Evolutionary conservation across 1,284 basidiomycete species (phyloP), one percentile per base, ranked within the genome.

Genomic region (Anthracocystis walkeri): DNA sequence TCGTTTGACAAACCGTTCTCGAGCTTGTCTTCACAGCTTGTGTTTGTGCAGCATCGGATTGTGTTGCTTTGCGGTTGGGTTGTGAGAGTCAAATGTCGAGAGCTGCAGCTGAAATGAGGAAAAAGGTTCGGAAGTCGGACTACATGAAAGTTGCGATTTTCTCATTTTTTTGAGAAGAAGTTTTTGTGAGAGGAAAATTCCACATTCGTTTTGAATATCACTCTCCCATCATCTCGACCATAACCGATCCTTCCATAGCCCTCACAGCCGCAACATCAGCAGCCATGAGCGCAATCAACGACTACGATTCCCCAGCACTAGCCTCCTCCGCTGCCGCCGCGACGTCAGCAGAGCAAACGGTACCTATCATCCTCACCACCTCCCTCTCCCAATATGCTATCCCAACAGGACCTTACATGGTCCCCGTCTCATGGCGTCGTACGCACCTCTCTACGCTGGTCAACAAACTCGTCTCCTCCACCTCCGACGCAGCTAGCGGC

Each of bases 361-460:
- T 82, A 0, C 80, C 80, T 21, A 71, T 82, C 42, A 50, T 66
- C 29, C 75, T 82, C 40, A 71, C 60, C 20, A 82, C 80, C 18
- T 65, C 70, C 0, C 62, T 78, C 45, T 86, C 88, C 1, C 64
- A 82, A 35, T 94, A 95, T 86, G 89, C 90, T 14, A 90, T 99
- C 25, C 96, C 95, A 0, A 88, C 91, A 1, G 92, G 94, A 84
- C 95, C 94, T 82, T 98, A 95, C 85, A 92, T 98, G 90, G 92
- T 99, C 25, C 96, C 96, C 0, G 88, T 91, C 1, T 88, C 90
- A 85, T 99, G 95, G 95, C 90, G 90, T 62, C 91, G 95, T 18
- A 97, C 93, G 84, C 96, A 98, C 83, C 91, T 99, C n/a, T 98
- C 95, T 0, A 95, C 97, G 75, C 91, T 98, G 51, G 91, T 99